phyloP scores from a whole-genome alignment of 805 yeast genomes.

The Isabelozyma rhagii region DNA sequence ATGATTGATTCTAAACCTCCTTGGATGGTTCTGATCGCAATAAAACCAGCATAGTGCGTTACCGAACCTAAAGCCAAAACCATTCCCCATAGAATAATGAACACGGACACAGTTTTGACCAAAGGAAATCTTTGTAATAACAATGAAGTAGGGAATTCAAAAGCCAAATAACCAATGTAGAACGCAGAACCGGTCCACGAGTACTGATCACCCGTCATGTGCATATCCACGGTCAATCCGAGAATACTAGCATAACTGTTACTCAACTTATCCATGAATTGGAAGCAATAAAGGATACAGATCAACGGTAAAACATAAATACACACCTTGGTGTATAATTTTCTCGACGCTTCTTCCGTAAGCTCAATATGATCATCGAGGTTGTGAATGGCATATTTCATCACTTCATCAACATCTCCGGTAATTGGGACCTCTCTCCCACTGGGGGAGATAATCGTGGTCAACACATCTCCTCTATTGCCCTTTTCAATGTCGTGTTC shows the following conservation, averaged over 20 bases:
- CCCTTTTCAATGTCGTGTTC: background rate
- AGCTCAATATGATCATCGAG: slow-evolving; percentile 9
- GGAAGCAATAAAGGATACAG: slow-evolving; percentile 21
- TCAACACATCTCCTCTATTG: background rate
- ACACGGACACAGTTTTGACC: slow-evolving; percentile 45
- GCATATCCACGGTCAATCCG: slow-evolving; percentile 34
- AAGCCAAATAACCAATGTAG: slow-evolving; percentile 57
- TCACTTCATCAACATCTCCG: slow-evolving; percentile 38
- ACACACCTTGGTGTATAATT: slow-evolving; percentile 19
- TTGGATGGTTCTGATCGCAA: slow-evolving; percentile 35
- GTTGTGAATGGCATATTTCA: slow-evolving; percentile 26
- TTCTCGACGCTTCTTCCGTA: slow-evolving; percentile 13
- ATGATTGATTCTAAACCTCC: slow-evolving; percentile 38
- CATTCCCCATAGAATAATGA: slow-evolving; percentile 61
- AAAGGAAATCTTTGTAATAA: slow-evolving; percentile 56
- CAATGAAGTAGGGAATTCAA: slow-evolving; percentile 48
- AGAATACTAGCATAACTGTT: slow-evolving; percentile 37
- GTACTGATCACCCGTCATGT: slow-evolving; percentile 26
- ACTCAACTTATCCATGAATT: slow-evolving; percentile 37
- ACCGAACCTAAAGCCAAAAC: slow-evolving; percentile 54
- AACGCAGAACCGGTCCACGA: slow-evolving; percentile 39
- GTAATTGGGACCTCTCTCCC: slow-evolving; percentile 24
- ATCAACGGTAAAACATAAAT: slow-evolving; percentile 22
- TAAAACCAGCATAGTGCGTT: slow-evolving; percentile 41
- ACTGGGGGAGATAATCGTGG: background rate